Conservation (phyloP, 768 basidiomycete species). For the Lentinula boryana region DNA sequence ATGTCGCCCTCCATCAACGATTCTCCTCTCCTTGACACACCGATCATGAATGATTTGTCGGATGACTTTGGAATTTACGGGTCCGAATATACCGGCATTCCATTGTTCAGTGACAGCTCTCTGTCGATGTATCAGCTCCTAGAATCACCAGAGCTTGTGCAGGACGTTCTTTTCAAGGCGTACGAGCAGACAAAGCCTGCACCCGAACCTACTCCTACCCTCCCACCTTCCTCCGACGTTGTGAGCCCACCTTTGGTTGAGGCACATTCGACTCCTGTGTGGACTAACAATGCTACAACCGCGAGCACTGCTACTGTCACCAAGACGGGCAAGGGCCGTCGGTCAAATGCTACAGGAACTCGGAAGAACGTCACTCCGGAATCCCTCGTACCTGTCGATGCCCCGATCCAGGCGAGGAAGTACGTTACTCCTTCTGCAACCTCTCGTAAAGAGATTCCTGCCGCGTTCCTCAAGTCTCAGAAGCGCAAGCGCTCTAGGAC, state of each 20-base stretch:
- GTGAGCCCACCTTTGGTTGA: slow-evolving; percentile 12
- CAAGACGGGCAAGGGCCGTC: slow-evolving; percentile 18
- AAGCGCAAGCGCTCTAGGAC: slow-evolving; percentile 49
- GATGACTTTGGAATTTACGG: slow-evolving; percentile 1
- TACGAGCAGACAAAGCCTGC: slow-evolving; percentile 11
- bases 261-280: slow-evolving; percentile 8
- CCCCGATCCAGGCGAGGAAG: slow-evolving; percentile 72
- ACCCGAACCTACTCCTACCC: slow-evolving; percentile 30
- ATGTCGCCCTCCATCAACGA: slow-evolving; percentile 4
- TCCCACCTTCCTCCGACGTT: slow-evolving; percentile 30
- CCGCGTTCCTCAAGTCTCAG: slow-evolving; percentile 42
- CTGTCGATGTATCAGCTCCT: background rate
- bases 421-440: slow-evolving; percentile 70
- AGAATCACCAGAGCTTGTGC: background rate
- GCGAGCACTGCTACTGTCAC: slow-evolving; percentile 11
- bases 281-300: slow-evolving; percentile 7
- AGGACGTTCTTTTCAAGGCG: background rate
- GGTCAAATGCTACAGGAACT: slow-evolving; percentile 51
- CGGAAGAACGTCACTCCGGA: slow-evolving; percentile 66
- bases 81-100: background rate
- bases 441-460: slow-evolving; percentile 73
- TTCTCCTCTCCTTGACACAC: slow-evolving; percentile 6
- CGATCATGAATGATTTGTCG: slow-evolving; percentile 2
- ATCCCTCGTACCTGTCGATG: slow-evolving; percentile 63
- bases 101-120: slow-evolving; percentile 2